Percentiles rank a stretch among this genome's conserved stretches.
Conservation (phyloP, 2,329 filamentous ascomycete genomes). For the Alternaria burnsii region DNA sequence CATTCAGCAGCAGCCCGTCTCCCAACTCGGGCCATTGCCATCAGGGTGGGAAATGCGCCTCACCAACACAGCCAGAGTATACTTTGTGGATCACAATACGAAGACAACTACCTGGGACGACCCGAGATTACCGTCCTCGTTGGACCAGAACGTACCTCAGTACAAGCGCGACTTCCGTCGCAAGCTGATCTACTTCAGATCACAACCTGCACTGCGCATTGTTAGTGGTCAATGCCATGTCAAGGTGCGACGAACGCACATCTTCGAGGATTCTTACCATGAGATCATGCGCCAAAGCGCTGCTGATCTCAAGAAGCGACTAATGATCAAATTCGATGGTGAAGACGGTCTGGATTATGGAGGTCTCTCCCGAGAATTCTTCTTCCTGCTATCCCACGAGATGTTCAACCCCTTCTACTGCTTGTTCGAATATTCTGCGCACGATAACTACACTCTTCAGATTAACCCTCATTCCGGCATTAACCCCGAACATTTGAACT, state of each 20-base stretch:
- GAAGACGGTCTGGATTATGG: conserved; percentile 98
- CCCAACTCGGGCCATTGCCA: conserved; percentile 90
- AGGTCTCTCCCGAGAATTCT: conserved; percentile 95
- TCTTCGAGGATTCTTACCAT: conserved; percentile 98
- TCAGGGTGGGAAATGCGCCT: conserved; percentile 99
- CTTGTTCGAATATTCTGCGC: conserved; percentile 97
- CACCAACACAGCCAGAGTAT: conserved; percentile 96
- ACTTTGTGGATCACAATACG: conserved; percentile 99
- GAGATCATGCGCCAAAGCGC: conserved; percentile 98
- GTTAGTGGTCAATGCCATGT: conserved; percentile 97
- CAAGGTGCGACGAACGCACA: conserved; percentile 94
- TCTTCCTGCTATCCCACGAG: conserved; percentile 98
- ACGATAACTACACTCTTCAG: conserved; percentile 99
- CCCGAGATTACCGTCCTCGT: conserved; percentile 88
- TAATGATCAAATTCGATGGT: conserved; percentile 99
- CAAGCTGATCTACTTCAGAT: conserved; percentile 99
- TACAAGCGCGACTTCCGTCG: conserved; percentile 99
- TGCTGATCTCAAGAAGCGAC: conserved; percentile 93
- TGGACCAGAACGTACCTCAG: conserved; percentile 98
- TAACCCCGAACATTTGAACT: conserved; percentile 98
- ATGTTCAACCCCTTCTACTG: conserved; percentile 99
- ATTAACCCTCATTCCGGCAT: conserved; percentile 99
- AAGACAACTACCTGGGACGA: conserved; percentile 99
- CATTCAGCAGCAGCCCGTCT: conserved; percentile 97
- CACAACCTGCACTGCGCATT: conserved; percentile 94